These are phyloP conservation scores for Cyberlindnera mrakii DNA, from an alignment of 805 yeast genomes.

Conservation along the genomic window DNA sequence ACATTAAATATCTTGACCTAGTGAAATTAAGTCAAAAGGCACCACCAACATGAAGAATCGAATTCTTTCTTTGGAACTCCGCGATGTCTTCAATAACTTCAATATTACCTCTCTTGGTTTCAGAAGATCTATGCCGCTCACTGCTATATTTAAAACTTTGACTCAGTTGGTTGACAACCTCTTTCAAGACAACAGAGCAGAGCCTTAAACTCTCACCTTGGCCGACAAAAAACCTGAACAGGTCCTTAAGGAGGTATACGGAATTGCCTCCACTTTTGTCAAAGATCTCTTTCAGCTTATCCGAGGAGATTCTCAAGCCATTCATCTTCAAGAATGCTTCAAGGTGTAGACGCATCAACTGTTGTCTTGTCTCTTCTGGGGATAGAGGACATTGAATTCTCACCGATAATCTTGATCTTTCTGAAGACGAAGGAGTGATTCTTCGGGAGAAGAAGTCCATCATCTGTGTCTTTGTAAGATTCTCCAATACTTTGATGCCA, in stretches of 20 bases:
- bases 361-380: conserved; percentile 30
- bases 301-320: conserved; percentile 40
- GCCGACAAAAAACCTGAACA: conserved; percentile 35
- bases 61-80: conserved; percentile 9
- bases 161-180: conserved; percentile 25
- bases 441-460: conserved; percentile 28
- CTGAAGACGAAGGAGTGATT: conserved; percentile 31
- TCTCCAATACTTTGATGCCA: conserved; percentile 25
- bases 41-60: conserved; percentile 1
- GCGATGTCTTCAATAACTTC: not conserved
- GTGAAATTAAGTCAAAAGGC: not conserved
- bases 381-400: conserved; percentile 34
- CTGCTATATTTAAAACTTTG: conserved; percentile 5
- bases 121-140: not conserved
- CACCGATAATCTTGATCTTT: conserved; percentile 33
- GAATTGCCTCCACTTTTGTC: conserved; percentile 33
- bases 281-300: conserved; percentile 33
- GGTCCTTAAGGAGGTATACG: conserved; percentile 30
- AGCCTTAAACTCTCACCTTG: conserved; percentile 37
- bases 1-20: too few species aligned
- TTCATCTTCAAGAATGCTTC: conserved; percentile 40
- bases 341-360: conserved; percentile 33
- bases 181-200: conserved; percentile 29
- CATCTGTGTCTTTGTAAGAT: conserved; percentile 29
- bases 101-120: not conserved